These are phyloP conservation scores for Pichia sp. DNA, from an alignment of 1,139 yeast genomes.

Conservation along the genomic window DNA sequence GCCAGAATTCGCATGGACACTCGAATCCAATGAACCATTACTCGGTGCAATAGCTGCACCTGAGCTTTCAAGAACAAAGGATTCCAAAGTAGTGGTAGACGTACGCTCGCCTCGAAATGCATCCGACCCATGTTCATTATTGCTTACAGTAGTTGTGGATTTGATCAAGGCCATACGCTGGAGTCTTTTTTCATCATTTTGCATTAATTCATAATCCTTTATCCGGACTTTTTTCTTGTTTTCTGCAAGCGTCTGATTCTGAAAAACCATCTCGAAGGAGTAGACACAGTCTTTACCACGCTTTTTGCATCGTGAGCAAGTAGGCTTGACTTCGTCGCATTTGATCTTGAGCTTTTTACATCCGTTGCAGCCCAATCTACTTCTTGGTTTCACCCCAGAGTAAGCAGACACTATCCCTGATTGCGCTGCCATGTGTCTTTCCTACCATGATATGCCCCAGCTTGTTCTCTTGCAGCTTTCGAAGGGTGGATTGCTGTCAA, in stretches of 20 bases:
- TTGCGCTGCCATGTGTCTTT: background rate
- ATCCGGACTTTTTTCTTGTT: constrained; percentile 8
- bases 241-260: constrained; percentile 11
- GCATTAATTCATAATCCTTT: constrained; percentile 9
- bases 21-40: background rate
- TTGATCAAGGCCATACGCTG: constrained; percentile 1
- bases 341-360: constrained; percentile 15
- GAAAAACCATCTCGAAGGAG: constrained; percentile 16
- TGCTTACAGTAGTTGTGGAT: background rate
- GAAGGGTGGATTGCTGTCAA: too few species aligned
- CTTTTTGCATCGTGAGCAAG: constrained; percentile 12
- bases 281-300: constrained; percentile 10
- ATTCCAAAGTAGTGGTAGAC: background rate
- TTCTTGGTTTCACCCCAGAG: constrained; percentile 9
- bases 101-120: background rate
- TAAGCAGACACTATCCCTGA: background rate
- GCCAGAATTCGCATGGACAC: background rate
- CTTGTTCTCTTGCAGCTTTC: background rate
- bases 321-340: constrained; percentile 17
- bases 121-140: background rate
- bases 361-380: constrained; percentile 15
- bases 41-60: background rate
- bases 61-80: background rate
- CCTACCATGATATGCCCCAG: background rate
- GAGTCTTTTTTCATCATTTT: constrained; percentile 2